Evolutionary conservation across 2,329 filamentous ascomycete species (phyloP).

Genomic region (Magnaporthiopsis rhizophila): DNA sequence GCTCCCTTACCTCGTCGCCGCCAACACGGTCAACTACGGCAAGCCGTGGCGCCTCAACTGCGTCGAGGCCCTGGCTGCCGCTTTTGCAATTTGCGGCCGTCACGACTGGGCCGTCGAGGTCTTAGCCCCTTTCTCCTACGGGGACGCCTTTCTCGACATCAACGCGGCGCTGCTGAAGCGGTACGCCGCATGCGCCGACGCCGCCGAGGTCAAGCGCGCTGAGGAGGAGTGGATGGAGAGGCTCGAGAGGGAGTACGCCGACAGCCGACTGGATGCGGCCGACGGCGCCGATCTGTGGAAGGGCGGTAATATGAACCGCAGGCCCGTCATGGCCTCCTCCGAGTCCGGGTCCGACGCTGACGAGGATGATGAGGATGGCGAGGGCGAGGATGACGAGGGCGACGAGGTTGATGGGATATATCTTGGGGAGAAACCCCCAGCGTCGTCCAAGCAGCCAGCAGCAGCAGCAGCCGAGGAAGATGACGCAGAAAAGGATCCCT

Average conservation of each 20-base stretch:
- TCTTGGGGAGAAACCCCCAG: conserved; percentile 44
- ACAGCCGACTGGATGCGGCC: conserved; percentile 62
- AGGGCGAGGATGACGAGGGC: conserved; percentile 33
- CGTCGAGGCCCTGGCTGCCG: conserved; percentile 86
- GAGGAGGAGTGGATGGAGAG: conserved; percentile 85
- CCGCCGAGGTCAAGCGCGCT: conserved; percentile 72
- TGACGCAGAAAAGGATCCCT: conserved; percentile 53
- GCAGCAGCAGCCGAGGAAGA: conserved; percentile 20
- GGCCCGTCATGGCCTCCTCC: conserved; percentile 13
- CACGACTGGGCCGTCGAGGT: conserved; percentile 83
- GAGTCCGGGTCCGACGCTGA: conserved; percentile 24
- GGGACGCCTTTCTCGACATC: conserved; percentile 81
- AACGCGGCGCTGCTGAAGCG: conserved; percentile 73
- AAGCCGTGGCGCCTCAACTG: conserved; percentile 94
- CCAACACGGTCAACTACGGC: conserved; percentile 96
- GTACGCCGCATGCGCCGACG: conserved; percentile 77
- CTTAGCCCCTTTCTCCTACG: conserved; percentile 80
- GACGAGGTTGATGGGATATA: conserved; percentile 50
- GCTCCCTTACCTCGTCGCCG: conserved; percentile 89
- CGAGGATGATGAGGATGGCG: conserved; percentile 39
- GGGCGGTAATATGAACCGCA: conserved; percentile 74
- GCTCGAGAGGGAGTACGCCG: conserved; percentile 81
- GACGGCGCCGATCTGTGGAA: conserved; percentile 78
- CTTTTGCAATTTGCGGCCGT: conserved; percentile 88
- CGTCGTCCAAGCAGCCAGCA: conserved; percentile 9